These are phyloP conservation scores for Penicillium olsonii DNA, from an alignment of 2,329 filamentous ascomycete species.

Conservation along the genomic window DNA sequence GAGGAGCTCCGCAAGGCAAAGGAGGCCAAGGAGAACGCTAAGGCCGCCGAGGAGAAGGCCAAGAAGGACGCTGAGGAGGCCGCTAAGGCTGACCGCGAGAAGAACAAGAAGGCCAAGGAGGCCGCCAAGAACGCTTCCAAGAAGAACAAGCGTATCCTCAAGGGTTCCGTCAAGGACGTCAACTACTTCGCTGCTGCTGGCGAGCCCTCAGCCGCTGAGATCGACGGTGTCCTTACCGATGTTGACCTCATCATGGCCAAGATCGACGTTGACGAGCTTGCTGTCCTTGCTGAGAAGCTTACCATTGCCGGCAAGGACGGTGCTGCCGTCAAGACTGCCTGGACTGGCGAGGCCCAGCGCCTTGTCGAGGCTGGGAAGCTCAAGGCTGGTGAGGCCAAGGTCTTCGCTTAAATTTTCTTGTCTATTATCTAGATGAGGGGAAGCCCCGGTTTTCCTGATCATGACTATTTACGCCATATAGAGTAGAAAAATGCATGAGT, in stretches of 20 bases:
- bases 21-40: slow-evolving; percentile 81
- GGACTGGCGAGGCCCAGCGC: slow-evolving; percentile 73
- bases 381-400: slow-evolving; percentile 78
- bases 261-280: slow-evolving; percentile 89
- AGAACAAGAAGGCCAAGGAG: slow-evolving; percentile 95
- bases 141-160: slow-evolving; percentile 99
- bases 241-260: slow-evolving; percentile 85
- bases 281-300: slow-evolving; percentile 77
- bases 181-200: slow-evolving; percentile 84
- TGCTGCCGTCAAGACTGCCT: slow-evolving; percentile 82
- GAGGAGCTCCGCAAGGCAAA: slow-evolving; percentile 83
- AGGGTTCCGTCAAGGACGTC: slow-evolving; percentile 90
- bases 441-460: slow-evolving; percentile 6
- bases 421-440: slow-evolving; percentile 8
- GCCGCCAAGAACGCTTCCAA: slow-evolving; percentile 98
- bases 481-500: slow-evolving; percentile 14
- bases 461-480: slow-evolving; percentile 19
- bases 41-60: slow-evolving; percentile 78
- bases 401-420: slow-evolving; percentile 33
- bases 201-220: slow-evolving; percentile 71
- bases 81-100: slow-evolving; percentile 80
- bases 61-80: slow-evolving; percentile 82
- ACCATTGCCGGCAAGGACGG: slow-evolving; percentile 74
- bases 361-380: slow-evolving; percentile 81
- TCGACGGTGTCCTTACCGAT: slow-evolving; percentile 80